Percentiles rank a stretch among this genome's conserved stretches.
phyloP scores from a whole-genome alignment of 108 stramenopile genomes.

The Cyclostephanos tholiformis region DNA sequence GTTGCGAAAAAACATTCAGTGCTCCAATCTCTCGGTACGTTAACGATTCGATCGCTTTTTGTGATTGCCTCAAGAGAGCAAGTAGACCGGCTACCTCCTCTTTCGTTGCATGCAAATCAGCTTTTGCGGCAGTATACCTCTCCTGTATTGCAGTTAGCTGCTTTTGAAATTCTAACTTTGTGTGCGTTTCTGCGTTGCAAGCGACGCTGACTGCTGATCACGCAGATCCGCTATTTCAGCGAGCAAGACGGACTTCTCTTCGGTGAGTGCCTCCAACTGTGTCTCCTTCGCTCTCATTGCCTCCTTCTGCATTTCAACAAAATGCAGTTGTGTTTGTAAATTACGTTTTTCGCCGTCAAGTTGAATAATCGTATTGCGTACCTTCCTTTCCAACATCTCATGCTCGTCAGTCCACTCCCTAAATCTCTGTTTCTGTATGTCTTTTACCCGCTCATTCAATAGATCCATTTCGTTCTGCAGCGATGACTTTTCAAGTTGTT shows the following conservation, averaged over 20 bases:
- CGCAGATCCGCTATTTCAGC: slow-evolving; percentile 14
- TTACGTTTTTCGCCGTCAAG: slow-evolving; percentile 26
- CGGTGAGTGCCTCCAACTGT: slow-evolving; percentile 6
- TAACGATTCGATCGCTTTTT: slow-evolving; percentile 40
- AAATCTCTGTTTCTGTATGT: slow-evolving; percentile 20
- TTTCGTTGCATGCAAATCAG: slow-evolving; percentile 19
- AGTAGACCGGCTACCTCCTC: slow-evolving; percentile 38
- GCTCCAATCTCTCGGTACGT: slow-evolving; percentile 25
- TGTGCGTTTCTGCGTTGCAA: slow-evolving; percentile 12
- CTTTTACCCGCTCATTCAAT: slow-evolving; percentile 25
- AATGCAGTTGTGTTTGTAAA: slow-evolving; percentile 24
- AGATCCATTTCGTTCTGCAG: slow-evolving; percentile 29
- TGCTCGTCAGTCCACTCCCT: slow-evolving; percentile 26
- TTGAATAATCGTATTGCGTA: not conserved
- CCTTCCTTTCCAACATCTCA: slow-evolving; percentile 12
- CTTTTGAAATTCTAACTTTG: not conserved
- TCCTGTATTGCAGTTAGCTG: slow-evolving; percentile 10
- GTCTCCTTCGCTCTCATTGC: slow-evolving; percentile 30
- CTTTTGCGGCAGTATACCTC: slow-evolving; percentile 7
- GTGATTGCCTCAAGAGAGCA: slow-evolving; percentile 39
- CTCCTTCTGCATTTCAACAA: slow-evolving; percentile 13
- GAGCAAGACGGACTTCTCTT: slow-evolving; percentile 19
- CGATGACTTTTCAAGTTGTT: slow-evolving; percentile 25
- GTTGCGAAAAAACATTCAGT: not conserved
- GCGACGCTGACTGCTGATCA: slow-evolving; percentile 4